Base-by-base conservation (phyloP, 2,329 filamentous ascomycete genomes). In the Neocucurbitaria cava region DNA sequence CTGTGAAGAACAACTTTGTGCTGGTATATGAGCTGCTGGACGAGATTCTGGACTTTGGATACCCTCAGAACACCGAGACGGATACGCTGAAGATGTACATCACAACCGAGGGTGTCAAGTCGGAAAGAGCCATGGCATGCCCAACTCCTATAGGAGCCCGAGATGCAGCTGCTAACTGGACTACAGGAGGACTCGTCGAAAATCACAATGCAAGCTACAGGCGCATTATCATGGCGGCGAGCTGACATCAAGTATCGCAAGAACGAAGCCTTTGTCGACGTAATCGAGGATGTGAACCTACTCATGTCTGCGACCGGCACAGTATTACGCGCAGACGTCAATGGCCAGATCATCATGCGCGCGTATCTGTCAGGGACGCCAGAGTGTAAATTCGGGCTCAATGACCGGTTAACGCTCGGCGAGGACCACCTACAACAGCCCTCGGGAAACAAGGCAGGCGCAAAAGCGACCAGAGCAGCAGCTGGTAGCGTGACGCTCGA, bases 31-130 rank as follows among this genome's bases (percentile, higher is more conserved):
- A 99, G 83, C 85, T 99, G 52, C 81, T 99, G 51, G 95, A 99
- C 77, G 95, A 99, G 80, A 97, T 99, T 72, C 87, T 99, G 75
- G 95, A 99, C 78, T 99, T 99, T 78, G 95, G 95, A 59, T 99
- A 99, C 76, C 95, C 95, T 30, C 95, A 99, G 77, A 98, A 98
- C 77, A 99, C 95, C 59, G 95, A 99, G 79, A 96, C 94, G 49
- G 95, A 99, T 76, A 98, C 95, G 15, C 83, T 99, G 68, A 99
- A 99, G 80, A 98, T 98, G 94, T 99, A 99, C 83, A 99, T 99
- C 72, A 99, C 96, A 39, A 99, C 95, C 31, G 95, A 99, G 80
- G 95, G 95, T 54, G 94, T 99, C 79, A 97, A 97, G 78, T 96
- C 92, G 28, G 92, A 92, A 76, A 82, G 87, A 64, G 88, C 85